These are phyloP conservation scores for Oryza nivara DNA, from an alignment of 176 grass and related monocot genomes.

Conservation along the genomic window DNA sequence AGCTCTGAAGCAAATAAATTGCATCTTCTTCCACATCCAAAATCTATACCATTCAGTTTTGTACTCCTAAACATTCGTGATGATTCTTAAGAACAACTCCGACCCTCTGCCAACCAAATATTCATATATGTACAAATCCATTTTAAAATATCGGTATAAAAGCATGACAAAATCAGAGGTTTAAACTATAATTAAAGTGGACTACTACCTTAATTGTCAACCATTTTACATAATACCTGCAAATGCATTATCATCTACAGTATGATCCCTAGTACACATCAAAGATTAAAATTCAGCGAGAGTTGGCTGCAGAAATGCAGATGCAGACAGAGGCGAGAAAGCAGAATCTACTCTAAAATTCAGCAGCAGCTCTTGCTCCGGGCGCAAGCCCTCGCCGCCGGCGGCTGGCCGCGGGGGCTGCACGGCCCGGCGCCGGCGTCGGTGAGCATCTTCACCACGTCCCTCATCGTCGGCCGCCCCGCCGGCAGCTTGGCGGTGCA, in stretches of 20 bases:
- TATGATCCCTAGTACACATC: constrained; percentile 5
- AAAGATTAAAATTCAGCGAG: background rate
- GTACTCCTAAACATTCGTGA: background rate
- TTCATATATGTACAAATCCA: background rate
- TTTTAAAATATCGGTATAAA: background rate
- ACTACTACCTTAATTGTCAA: background rate
- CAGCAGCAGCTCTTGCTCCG: constrained; percentile 50
- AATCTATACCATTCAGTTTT: background rate
- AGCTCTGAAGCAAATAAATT: background rate
- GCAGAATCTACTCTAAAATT: constrained; percentile 44
- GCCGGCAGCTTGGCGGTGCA: constrained; percentile 69
- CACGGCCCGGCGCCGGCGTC: constrained; percentile 46
- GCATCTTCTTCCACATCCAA: background rate
- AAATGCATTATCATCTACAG: constrained; percentile 2
- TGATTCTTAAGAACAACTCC: background rate
- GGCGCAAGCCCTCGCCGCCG: constrained; percentile 23
- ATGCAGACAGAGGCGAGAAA: background rate
- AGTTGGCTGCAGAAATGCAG: background rate
- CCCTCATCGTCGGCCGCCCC: constrained; percentile 71
- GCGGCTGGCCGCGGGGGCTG: constrained; percentile 35
- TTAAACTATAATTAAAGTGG: background rate
- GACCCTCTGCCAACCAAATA: background rate
- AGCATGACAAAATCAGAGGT: background rate
- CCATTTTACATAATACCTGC: constrained; percentile 36
- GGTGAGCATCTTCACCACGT: constrained; percentile 84